phyloP scores from a whole-genome alignment of 2,329 filamentous ascomycete genomes.

The Epichloe uncinata region DNA sequence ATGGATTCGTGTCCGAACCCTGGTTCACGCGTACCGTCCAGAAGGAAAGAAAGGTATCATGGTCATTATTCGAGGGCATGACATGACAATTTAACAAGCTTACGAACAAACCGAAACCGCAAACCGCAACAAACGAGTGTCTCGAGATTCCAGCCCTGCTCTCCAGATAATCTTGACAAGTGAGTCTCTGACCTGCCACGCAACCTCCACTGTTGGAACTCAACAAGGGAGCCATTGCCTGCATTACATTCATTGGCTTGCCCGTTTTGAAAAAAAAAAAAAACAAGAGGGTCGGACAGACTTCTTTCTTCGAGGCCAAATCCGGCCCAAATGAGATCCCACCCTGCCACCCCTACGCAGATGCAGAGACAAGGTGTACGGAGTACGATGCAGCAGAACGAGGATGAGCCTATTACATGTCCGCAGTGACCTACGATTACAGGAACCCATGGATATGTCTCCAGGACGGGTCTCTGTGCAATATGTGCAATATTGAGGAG shows the following conservation, averaged over 20 bases:
- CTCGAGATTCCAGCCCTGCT: background rate
- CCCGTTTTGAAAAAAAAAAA: no score
- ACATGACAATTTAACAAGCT: background rate
- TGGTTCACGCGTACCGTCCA: background rate
- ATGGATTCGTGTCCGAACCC: background rate
- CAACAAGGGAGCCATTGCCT: no score
- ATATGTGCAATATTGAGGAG: no score
- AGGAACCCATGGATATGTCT: no score
- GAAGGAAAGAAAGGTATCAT: background rate
- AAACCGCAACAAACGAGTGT: background rate
- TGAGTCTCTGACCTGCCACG: no score
- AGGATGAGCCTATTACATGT: background rate
- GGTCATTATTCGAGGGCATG: background rate
- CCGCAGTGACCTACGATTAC: background rate
- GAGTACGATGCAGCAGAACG: no score
- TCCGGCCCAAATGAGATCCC: background rate
- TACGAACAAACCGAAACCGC: background rate
- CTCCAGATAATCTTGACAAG: no score
- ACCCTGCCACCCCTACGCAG: background rate
- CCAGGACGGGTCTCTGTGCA: no score
- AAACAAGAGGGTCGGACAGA: no score
- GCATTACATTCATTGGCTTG: no score
- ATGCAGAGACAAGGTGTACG: background rate
- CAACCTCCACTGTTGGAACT: no score
- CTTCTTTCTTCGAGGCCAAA: background rate